Evolutionary conservation across 495 filamentous ascomycete genomes (phyloP).

Genomic region (Xylaria grammica): DNA sequence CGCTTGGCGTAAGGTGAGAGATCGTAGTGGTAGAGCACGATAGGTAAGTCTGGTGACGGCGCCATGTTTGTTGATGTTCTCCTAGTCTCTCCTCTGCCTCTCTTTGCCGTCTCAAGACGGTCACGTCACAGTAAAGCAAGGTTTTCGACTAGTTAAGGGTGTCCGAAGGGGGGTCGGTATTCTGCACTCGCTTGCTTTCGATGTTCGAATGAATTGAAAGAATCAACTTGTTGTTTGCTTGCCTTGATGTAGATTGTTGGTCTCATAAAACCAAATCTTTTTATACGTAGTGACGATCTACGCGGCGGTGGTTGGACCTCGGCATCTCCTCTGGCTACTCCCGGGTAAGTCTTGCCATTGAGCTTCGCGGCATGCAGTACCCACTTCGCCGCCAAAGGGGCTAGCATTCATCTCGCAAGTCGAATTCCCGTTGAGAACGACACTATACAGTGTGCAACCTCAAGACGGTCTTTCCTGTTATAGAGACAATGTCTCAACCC

Average conservation of each 20-base stretch:
- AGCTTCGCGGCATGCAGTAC: neutral
- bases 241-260: neutral
- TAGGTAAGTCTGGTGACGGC: conserved; percentile 30
- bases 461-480: too few relatives aligned
- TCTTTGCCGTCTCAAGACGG: neutral
- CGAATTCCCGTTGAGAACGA: too few relatives aligned
- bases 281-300: too few relatives aligned
- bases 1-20: conserved; percentile 64
- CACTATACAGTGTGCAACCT: too few relatives aligned
- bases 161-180: neutral
- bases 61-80: conserved; percentile 15
- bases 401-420: too few relatives aligned
- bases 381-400: too few relatives aligned
- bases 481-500: too few relatives aligned
- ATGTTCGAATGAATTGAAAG: neutral
- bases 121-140: neutral
- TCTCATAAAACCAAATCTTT: too few relatives aligned
- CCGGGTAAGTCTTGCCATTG: neutral
- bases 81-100: neutral
- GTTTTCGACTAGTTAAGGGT: neutral
- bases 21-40: conserved; percentile 62
- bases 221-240: neutral
- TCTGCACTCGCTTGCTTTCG: neutral
- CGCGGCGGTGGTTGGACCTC: neutral
- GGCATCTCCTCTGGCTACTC: conserved; percentile 11